Base-by-base conservation (phyloP, 176 grass and related monocot species). In the Hsuehochloa calcarea region DNA sequence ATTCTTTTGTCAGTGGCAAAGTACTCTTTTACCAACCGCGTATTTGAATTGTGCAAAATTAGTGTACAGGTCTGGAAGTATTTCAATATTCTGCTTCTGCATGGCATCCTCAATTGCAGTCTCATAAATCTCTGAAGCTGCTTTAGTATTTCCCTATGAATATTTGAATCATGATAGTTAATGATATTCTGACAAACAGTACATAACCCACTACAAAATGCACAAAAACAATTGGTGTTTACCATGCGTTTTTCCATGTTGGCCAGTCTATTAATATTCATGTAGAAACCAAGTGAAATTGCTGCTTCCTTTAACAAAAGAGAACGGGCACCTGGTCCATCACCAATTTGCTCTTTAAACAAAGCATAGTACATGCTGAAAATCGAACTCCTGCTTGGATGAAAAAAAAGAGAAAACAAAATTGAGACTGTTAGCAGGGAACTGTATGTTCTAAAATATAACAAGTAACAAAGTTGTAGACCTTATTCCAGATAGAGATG, bases 211-310 rank as follows among this genome's bases (percentile, higher is more conserved):
- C 29, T 23, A 80, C 60, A 56, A 25, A 87, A 74, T 41, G 27
- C 16, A 52, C 40, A 75, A 74, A 88, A 67, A 16, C 77, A 17
- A 6, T 34, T 72, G 45, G 65, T 77, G 55, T 65, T 62, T 92
- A 98, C 95, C 95, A 91, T 92, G 68, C 93, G 89, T 87, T 90
- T 98, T 77, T 95, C 91, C 91, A 95, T 93, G 88, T 98, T 98
- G 73, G 93, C 93, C 80, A 90, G 66, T 87, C 93, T 93, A 77
- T 90, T 93, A 87, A 98, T 80, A 86, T 94, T 79, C 40, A 68
- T 70, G 37, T 77, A 88, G 83, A 90, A 90, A 77, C 90, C 75
- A 91, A 77, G 75, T 81, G 54, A 65, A 90, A 85, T 82, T 87
- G 49, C 61, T 77, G 59, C 63, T 85, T 75, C 80, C 81, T 70